Base-by-base conservation (phyloP, 2,329 filamentous ascomycete species). In the Fusarium bulbicola region DNA sequence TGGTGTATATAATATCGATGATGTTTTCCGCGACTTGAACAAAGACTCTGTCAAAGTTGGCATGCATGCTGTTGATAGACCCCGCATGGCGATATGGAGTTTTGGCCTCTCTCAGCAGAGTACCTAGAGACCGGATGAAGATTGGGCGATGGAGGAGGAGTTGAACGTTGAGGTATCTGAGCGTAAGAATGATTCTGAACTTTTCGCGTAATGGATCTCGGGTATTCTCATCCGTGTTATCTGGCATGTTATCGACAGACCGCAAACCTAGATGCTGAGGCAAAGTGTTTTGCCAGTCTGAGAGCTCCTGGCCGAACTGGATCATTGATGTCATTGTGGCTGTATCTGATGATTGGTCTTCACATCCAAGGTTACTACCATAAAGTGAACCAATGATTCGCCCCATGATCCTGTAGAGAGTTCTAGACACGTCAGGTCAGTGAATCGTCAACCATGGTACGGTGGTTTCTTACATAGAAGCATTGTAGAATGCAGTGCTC, bases 401-500 rank as follows among this genome's bases (percentile, higher is more conserved):
- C 18, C 65, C 67, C 16, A 72, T 47, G 1, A 74, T 39, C 24
- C 59, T 60, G 12, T 74, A 74, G 0, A 74, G 26, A 7, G 47
- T 30, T 37, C 72, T 74, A 16, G 10, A 18, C 21, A n/a, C 5
- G 30, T 24, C 9, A 43, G 12, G 16, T 50, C 4, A 50, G n/a
- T 14, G 20, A 7, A 2, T 62, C 5, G 20, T 0, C 6, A 2
- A 2, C 14, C 0, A 5, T 4, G 30, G 3, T 5, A 3, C 3
- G 1, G 0, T 11, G 1, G 2, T 2, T 24, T 24, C 68, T 59
- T 28, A 72, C 73, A 74, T 64, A 0, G 68, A 62, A 3, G 72
- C 60, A 15, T 62, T 74, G 13, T 70, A 74, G 11, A 74, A 74
- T 10, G n/a, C 46, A 5, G 62, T 60, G 39, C 73, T 74, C 8